Evolutionary conservation across 2,329 filamentous ascomycete species (phyloP), one percentile per base, ranked within the genome.

Genomic region (Colletotrichum sp.): DNA sequence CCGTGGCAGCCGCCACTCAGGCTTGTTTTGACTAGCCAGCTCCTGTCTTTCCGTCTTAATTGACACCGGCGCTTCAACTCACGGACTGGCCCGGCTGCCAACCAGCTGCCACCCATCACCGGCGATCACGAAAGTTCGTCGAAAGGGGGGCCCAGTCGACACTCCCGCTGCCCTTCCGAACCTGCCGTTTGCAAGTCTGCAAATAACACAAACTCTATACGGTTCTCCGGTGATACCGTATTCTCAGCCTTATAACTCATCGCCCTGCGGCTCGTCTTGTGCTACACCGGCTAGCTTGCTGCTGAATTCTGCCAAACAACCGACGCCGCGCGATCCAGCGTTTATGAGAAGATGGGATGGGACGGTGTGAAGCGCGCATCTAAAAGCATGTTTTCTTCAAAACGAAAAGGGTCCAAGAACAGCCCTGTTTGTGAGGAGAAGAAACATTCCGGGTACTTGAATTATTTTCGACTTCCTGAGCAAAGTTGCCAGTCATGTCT

Each of bases 301-400:
- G n/a, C 36, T 8, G 16, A 57, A 34, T 27, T 30, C n/a, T 48
- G 57, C 39, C 27, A 27, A 30, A 44, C 63, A 70, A 52, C 25
- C 13, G 63, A 72, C 48, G 25, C 28, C 36, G 68, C 44, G 61
- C 55, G 72, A 16, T 5, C 39, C 25, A 11, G 57, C 63, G 64
- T 15, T 36, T 36, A 34, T 55, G 15, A 39, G 57, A 82, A 73
- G 44, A 86, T 86, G 85, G 82, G 82, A 48, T 86, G 85, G 84
- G 84, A 82, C 78, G 82, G 80, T 32, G 80, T 86, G 68, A 85
- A 84, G 77, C 82, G 79, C 27, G 81, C 80, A 69, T 78, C 86
- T 66, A 76, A 82, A 30, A 81, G 81, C 7, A 77, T 82, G 15
- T 84, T 80, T 79, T 79, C 82, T 13, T 81, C 82, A 6, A 83